Evolutionary conservation across 164 flowering plant genomes (phyloP).

Genomic region (grape (Vitis vinifera)): DNA sequence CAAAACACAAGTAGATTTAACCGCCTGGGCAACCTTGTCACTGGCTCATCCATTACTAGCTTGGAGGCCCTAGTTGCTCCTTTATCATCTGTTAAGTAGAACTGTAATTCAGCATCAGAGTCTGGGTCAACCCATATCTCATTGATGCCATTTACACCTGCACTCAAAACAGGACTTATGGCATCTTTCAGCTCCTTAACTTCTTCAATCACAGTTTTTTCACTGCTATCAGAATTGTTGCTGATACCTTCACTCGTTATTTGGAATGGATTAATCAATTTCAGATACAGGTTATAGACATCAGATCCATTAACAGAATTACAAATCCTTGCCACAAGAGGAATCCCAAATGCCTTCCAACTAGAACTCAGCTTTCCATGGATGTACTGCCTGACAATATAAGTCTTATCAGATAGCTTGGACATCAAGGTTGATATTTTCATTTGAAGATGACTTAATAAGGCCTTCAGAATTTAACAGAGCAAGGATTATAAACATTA

Average conservation of each 20-base stretch:
- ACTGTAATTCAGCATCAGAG: slow-evolving; percentile 44
- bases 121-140: slow-evolving; percentile 21
- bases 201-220: slow-evolving; percentile 29
- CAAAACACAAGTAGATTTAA: slow-evolving; percentile 66
- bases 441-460: too few relatives aligned
- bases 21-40: slow-evolving; percentile 27
- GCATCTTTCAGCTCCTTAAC: slow-evolving; percentile 29
- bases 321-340: slow-evolving; percentile 57
- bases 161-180: slow-evolving; percentile 18
- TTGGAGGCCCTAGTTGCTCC: slow-evolving; percentile 40
- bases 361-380: slow-evolving; percentile 41
- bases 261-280: slow-evolving; percentile 56
- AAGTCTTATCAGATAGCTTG: slow-evolving; percentile 3
- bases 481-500: too few relatives aligned
- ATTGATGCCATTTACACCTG: slow-evolving; percentile 16
- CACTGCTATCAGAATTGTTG: slow-evolving; percentile 24
- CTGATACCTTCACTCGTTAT: slow-evolving; percentile 23
- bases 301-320: slow-evolving; percentile 51
- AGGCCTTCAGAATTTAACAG: too few relatives aligned
- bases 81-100: slow-evolving; percentile 66
- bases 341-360: slow-evolving; percentile 77
- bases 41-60: slow-evolving; percentile 48
- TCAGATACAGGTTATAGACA: slow-evolving; percentile 44
- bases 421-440: neutral
- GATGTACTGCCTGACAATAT: slow-evolving; percentile 44